Evolutionary conservation across 2,329 filamentous ascomycete genomes (phyloP).

Genomic region (Aspergillus bombycis): DNA sequence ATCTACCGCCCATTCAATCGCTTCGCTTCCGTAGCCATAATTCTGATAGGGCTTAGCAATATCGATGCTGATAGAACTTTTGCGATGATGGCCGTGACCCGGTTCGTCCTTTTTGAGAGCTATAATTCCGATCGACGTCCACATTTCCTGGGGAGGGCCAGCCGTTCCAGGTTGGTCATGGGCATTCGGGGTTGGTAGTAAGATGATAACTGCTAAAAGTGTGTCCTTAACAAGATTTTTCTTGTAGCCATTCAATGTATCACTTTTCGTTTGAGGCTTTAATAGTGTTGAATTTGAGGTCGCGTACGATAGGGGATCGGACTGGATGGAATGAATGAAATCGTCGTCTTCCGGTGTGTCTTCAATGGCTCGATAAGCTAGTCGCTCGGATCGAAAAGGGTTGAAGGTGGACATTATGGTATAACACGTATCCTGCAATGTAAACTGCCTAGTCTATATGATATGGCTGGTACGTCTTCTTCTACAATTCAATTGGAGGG

Average conservation of each 20-base stretch:
- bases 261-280: neutral
- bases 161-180: neutral
- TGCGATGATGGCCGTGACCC: conserved; percentile 3
- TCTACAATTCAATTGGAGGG: neutral
- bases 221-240: neutral
- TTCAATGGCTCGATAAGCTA: conserved; percentile 19
- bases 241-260: neutral
- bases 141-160: neutral
- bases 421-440: neutral
- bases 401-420: neutral
- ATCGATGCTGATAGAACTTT: conserved; percentile 8
- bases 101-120: neutral
- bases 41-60: conserved; percentile 7
- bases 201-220: neutral
- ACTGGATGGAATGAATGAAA: conserved; percentile 11
- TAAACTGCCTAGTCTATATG: neutral
- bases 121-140: neutral
- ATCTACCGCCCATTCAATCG: conserved; percentile 18
- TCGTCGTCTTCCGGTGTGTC: conserved; percentile 15
- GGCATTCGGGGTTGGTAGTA: neutral
- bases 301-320: neutral
- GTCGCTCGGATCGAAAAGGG: conserved; percentile 11
- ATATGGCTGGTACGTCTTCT: neutral
- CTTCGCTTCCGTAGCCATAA: conserved; percentile 17
- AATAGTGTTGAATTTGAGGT: neutral